Conservation (phyloP, 2,329 filamentous ascomycete species). For the Chaetomium sp. region DNA sequence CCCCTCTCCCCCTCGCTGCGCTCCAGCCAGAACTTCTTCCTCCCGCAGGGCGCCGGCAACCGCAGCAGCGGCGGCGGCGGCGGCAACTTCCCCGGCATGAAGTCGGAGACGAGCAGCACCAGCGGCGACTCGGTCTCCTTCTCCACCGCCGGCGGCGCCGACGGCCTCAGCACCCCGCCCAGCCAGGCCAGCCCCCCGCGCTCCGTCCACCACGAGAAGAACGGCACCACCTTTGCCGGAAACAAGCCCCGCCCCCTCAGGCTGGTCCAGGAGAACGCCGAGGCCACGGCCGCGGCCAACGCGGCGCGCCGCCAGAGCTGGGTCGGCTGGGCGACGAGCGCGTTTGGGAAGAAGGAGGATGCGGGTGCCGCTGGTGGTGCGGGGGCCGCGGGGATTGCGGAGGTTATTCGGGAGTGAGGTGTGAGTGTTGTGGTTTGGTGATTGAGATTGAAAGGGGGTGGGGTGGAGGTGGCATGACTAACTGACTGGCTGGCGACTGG, state of each 20-base stretch:
- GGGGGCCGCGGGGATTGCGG: constrained; percentile 8
- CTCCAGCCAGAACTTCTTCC: constrained; percentile 66
- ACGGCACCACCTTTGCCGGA: constrained; percentile 62
- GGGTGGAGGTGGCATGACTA: not conserved
- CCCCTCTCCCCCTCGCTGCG: constrained; percentile 63
- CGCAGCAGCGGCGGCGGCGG: constrained; percentile 49
- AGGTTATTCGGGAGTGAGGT: constrained; percentile 36
- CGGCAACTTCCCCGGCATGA: constrained; percentile 73
- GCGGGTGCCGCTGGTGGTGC: not conserved
- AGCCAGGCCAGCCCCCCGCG: constrained; percentile 58
- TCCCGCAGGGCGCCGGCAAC: constrained; percentile 52
- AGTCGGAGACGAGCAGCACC: constrained; percentile 64
- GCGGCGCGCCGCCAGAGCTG: constrained; percentile 64
- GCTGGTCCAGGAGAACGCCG: constrained; percentile 77
- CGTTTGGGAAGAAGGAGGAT: constrained; percentile 54
- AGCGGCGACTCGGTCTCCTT: constrained; percentile 64
- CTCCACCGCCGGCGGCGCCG: constrained; percentile 49
- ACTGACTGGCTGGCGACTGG: not conserved
- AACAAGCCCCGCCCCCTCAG: constrained; percentile 83
- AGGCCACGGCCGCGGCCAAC: constrained; percentile 47
- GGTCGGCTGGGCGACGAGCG: constrained; percentile 57
- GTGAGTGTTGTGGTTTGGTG: not conserved
- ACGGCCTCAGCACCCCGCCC: constrained; percentile 47
- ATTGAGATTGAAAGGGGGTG: not conserved
- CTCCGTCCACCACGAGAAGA: constrained; percentile 53